Conservation (phyloP, 257 asterid genomes). For the Solanum gracilifrons region DNA sequence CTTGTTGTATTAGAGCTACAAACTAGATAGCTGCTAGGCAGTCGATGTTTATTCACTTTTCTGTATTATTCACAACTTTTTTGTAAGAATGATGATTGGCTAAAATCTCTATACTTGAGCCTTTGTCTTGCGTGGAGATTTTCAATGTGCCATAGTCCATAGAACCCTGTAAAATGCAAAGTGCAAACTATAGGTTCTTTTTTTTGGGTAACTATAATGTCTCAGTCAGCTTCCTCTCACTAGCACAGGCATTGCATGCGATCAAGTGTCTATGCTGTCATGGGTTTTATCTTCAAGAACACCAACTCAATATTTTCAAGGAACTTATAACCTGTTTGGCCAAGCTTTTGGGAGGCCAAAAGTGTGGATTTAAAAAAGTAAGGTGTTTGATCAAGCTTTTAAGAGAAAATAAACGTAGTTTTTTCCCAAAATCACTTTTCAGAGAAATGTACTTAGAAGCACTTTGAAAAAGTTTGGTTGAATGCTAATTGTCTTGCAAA, state of each 20-base stretch:
- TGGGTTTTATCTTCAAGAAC: neutral
- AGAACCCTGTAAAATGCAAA: neutral
- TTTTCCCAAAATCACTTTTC: neutral
- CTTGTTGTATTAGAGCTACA: neutral
- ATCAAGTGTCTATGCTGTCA: neutral
- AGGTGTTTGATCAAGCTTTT: neutral
- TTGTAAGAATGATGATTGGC: neutral
- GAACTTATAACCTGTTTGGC: neutral
- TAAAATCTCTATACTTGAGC: neutral
- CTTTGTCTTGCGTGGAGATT: neutral
- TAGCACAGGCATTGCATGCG: neutral
- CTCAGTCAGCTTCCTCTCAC: neutral
- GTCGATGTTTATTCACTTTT: neutral
- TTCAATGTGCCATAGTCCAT: neutral
- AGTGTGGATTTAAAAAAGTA: neutral
- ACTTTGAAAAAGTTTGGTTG: neutral
- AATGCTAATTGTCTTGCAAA: neutral
- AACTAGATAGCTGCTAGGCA: neutral
- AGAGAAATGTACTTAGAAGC: neutral
- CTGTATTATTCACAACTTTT: neutral
- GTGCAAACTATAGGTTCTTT: neutral
- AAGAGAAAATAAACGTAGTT: neutral
- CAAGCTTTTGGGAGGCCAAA: neutral
- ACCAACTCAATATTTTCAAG: neutral
- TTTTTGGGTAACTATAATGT: neutral